Evolutionary conservation across 768 basidiomycete genomes (phyloP), one percentile per base, ranked within the genome.

Genomic region (Lanmaoa rubissima): DNA sequence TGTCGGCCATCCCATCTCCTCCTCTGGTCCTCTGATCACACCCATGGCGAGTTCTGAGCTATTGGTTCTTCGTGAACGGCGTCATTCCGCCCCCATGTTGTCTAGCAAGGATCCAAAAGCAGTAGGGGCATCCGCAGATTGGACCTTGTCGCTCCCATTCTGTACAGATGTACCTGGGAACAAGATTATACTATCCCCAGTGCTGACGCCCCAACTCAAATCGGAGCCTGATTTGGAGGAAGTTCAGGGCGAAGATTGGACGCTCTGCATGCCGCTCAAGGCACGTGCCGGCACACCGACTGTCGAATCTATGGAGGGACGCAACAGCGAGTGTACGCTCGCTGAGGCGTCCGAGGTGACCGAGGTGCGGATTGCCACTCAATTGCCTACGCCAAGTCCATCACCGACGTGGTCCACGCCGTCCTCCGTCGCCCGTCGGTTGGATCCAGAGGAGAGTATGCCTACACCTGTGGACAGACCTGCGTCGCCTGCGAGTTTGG

Each of bases 231-330:
- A 19, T 11, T 8, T 56, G 55, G 65, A 63, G n/a, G 62, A 49
- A 12, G 46, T 50, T 2, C 36, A 58, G 21, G 39, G 41, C 24
- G 71, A 71, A 7, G 70, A 71, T 31, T 71, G 70, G 70, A 71
- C 70, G 34, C 52, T 71, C 9, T 71, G 67, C 6, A 73, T 73
- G 72, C 68, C 70, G 17, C 61, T 73, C 57, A 65, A 69, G 32
- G 38, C 31, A 17, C 58, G 44, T 0, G 56, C 44, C 2, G 49
- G 21, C 5, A 36, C 38, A 13, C 54, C 59, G 1, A 38, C 47
- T 8, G 38, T 42, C 31, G 54, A 47, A 21, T 34, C 55, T 3
- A 35, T 24, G 14, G 54, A 55, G 24, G 59, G 36, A 46, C 19
- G 17, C 1, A 42, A 39, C 2, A 48, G 60, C 40, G 62, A 61